Conservation (phyloP, 2,329 filamentous ascomycete species). For the Monilinia laxa region DNA sequence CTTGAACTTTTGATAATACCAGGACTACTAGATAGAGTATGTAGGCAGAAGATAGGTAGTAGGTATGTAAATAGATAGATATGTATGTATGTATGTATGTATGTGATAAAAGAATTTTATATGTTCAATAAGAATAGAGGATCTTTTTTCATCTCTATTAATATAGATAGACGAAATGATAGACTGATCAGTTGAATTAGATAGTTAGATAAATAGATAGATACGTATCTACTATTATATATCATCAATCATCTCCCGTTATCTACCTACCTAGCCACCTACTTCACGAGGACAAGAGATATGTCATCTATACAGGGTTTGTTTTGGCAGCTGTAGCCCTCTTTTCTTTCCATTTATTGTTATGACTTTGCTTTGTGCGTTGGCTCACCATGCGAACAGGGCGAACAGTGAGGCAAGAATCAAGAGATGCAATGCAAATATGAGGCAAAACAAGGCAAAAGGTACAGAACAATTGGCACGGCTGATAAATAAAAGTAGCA, state of each 20-base stretch:
- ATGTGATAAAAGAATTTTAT: not conserved
- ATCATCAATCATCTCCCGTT: not conserved
- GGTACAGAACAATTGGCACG: not conserved
- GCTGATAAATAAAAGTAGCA: not conserved
- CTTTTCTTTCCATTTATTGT: too few species aligned
- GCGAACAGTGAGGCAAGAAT: constrained; percentile 19
- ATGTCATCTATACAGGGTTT: constrained; percentile 10
- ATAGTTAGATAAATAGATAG: not conserved
- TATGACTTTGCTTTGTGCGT: constrained; percentile 16
- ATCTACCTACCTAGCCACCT: not conserved
- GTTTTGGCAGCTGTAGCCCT: not conserved
- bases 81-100: too few species aligned
- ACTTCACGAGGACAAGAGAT: not conserved
- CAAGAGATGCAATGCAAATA: constrained; percentile 1
- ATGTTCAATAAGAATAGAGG: not conserved
- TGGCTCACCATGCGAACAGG: constrained; percentile 20
- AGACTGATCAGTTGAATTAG: not conserved
- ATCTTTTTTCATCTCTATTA: too few species aligned
- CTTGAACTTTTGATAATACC: too few species aligned
- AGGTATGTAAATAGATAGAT: not conserved
- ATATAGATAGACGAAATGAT: not conserved
- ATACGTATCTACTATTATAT: not conserved
- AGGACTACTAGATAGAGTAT: too few species aligned
- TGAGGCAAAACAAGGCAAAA: constrained; percentile 8
- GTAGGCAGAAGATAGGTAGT: too few species aligned